Evolutionary conservation across 768 basidiomycete species (phyloP), one percentile per base, ranked within the genome.

Genomic region (Kwoniella europaea): DNA sequence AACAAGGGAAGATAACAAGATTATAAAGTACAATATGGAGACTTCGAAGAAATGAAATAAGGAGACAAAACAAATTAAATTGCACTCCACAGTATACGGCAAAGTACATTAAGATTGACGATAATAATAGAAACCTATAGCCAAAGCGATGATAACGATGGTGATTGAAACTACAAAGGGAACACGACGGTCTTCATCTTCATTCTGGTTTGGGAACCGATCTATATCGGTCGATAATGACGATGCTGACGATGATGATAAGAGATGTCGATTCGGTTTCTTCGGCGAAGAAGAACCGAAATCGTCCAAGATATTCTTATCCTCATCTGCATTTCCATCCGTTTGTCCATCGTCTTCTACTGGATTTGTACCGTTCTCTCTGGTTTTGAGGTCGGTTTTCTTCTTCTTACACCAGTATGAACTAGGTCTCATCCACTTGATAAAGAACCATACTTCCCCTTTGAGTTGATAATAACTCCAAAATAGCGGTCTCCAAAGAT

Each of bases 401-500:
- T 55, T 24, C 54, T 55, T 55, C 4, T 4, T 44, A 44, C 59
- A 61, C 59, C 54, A 63, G 22, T 59, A 67, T 16, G 65, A 57
- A 18, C 20, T 42, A 20, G 65, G 65, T 46, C 29, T 67, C 10
- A 67, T 27, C 43, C 54, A 57, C 24, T 55, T 52, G 15, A 67
- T 35, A 20, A 42, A 67, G 16, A 67, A 57, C 52, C 44, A 55
- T 24, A 70, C 10, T 15, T 70, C 68, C 44, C 55, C 68, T 59
- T 65, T 64, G 55, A 52, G 29, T 35, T 70, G 68, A 50, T 53
- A 59, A 42, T 64, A 64, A 16, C 42, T 41, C 62, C 63, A 70
- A 24, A 64, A 70, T 35, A 27, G 15, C 4, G 15, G 20, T 20
- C 55, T 55, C 10, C 64, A 20, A 16, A 59, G 18, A 10, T 12